Evolutionary conservation across 139 green algal genomes (phyloP).

Genomic region (Zygnema cylindricum): DNA sequence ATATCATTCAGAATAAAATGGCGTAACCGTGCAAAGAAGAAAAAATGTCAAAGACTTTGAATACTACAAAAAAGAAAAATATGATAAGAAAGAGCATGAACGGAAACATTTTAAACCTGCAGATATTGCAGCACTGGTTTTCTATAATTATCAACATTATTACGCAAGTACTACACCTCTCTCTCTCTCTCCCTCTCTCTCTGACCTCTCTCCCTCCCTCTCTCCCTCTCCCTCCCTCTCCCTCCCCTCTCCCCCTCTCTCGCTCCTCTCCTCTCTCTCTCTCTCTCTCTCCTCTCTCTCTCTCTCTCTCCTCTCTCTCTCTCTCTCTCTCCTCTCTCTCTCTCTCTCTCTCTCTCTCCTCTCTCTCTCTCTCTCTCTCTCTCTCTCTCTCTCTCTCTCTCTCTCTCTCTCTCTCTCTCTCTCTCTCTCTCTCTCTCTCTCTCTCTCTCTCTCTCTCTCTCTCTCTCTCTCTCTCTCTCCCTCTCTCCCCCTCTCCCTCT

Average conservation of each 20-base stretch:
- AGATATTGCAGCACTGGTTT: too few species aligned
- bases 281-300: not conserved
- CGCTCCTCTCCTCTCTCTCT: not conserved
- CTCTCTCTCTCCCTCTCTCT: not conserved
- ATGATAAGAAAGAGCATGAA: too few species aligned
- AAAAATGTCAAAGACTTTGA: too few species aligned
- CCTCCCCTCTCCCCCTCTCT: not conserved
- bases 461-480: slow-evolving; percentile 20
- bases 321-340: not conserved
- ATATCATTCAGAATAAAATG: too few species aligned
- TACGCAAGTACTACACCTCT: too few species aligned
- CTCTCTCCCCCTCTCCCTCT: slow-evolving; percentile 4
- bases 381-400: slow-evolving; percentile 24
- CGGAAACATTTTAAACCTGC: too few species aligned
- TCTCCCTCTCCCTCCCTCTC: not conserved
- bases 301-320: not conserved
- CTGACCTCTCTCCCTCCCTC: not conserved
- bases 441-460: slow-evolving; percentile 25
- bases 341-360: not conserved
- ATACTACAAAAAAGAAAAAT: too few species aligned
- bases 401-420: slow-evolving; percentile 7
- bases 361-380: slow-evolving; percentile 24
- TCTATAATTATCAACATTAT: too few species aligned
- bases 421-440: not conserved
- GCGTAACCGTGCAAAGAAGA: too few species aligned